These are phyloP conservation scores for Xylaria flabelliformis DNA, from an alignment of 495 filamentous ascomycete species.

Conservation along the genomic window DNA sequence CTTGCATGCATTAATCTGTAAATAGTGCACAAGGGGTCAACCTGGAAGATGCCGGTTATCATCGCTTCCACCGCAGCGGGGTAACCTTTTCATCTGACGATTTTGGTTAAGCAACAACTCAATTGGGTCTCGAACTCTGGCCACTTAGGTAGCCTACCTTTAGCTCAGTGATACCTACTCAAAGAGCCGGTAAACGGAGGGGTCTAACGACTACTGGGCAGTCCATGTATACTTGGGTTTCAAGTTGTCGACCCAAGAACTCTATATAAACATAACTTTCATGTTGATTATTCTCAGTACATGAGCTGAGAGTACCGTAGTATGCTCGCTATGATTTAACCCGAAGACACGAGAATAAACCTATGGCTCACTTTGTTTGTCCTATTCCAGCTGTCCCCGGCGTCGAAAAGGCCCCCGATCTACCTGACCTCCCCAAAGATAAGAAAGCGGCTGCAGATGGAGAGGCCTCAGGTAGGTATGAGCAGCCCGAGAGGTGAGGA, in stretches of 20 bases:
- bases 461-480: background rate
- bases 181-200: slow-evolving; percentile 13
- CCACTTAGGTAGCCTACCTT: background rate
- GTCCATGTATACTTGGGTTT: no score
- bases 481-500: slow-evolving; percentile 20
- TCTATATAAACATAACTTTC: background rate
- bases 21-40: background rate
- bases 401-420: background rate
- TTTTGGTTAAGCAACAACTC: background rate
- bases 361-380: slow-evolving; percentile 11
- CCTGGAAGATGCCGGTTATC: background rate
- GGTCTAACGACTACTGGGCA: no score
- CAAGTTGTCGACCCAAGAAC: background rate
- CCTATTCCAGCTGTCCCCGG: slow-evolving; percentile 12
- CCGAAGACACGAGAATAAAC: background rate
- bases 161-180: background rate
- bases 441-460: background rate
- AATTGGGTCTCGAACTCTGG: background rate
- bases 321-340: background rate
- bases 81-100: background rate
- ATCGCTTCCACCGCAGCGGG: background rate
- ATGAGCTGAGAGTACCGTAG: background rate
- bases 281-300: background rate
- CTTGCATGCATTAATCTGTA: background rate
- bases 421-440: background rate